These are phyloP conservation scores for Sclerotinia trifoliorum DNA, from an alignment of 2,329 filamentous ascomycete species.

Conservation along the genomic window DNA sequence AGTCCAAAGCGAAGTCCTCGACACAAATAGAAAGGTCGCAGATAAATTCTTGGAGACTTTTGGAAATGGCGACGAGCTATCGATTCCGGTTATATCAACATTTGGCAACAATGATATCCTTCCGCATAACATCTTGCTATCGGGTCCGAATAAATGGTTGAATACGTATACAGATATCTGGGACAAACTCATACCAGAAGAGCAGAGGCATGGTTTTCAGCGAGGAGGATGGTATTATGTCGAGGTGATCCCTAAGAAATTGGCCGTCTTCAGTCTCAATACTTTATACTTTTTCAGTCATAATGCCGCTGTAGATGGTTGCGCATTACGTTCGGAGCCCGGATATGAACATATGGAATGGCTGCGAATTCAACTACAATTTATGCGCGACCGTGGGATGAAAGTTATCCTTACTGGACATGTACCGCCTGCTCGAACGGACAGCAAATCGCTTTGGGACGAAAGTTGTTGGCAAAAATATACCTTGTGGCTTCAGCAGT, in stretches of 20 bases:
- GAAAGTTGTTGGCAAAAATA: constrained; percentile 99
- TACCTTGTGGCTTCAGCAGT: constrained; percentile 84
- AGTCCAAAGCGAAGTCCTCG: constrained; percentile 70
- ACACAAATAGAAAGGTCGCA: constrained; percentile 73
- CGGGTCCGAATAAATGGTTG: constrained; percentile 86
- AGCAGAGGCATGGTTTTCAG: constrained; percentile 85
- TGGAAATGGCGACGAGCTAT: constrained; percentile 54
- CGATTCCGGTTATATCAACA: constrained; percentile 81
- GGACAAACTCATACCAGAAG: constrained; percentile 84
- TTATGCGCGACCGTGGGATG: constrained; percentile 78
- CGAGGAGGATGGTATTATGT: constrained; percentile 93
- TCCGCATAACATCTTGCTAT: constrained; percentile 88
- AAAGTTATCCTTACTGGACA: constrained; percentile 95
- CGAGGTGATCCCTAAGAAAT: constrained; percentile 81
- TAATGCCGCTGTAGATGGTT: constrained; percentile 92
- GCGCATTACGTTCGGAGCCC: constrained; percentile 72
- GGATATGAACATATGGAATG: constrained; percentile 96
- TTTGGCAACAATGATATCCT: constrained; percentile 98
- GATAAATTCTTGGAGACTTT: constrained; percentile 76
- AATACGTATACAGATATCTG: constrained; percentile 75
- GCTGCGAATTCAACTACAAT: constrained; percentile 83
- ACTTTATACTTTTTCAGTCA: constrained; percentile 94
- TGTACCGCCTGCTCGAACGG: constrained; percentile 84
- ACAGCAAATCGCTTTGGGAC: constrained; percentile 86
- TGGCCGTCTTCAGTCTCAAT: constrained; percentile 92